Percentiles rank a stretch among this genome's conserved stretches.
phyloP scores from a whole-genome alignment of 345 rosid genomes.

The Raphanus sativus region DNA sequence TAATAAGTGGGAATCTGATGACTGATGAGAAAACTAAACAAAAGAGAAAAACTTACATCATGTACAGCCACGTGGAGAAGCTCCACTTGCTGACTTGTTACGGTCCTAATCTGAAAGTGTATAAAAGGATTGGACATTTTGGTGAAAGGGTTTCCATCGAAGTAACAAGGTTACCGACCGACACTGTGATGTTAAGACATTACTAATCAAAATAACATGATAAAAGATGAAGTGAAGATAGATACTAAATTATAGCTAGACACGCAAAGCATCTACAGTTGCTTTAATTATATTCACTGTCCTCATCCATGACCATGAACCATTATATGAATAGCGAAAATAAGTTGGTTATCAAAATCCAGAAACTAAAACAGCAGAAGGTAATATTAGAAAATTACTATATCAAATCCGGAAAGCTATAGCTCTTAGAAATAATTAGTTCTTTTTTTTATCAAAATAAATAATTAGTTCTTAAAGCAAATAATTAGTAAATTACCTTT shows the following conservation, averaged over 20 bases:
- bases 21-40: not conserved
- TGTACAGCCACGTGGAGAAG: constrained; percentile 32
- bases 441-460: no score
- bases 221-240: no score
- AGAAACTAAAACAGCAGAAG: no score
- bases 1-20: not conserved
- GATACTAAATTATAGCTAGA: no score
- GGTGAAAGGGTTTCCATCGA: no score
- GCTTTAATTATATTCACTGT: no score
- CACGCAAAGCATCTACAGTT: no score
- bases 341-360: not conserved
- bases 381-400: not conserved
- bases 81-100: constrained; percentile 17
- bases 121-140: not conserved
- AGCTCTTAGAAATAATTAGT: not conserved
- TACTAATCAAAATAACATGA: no score
- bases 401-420: not conserved
- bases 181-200: no score
- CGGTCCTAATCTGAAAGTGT: constrained; percentile 18
- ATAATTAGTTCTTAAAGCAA: not conserved
- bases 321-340: no score
- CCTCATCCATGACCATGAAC: no score
- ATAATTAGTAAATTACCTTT: constrained; percentile 44
- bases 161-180: no score
- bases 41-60: constrained; percentile 28